Base-by-base conservation (phyloP, 805 yeast species). In the Myxozyma nipponensis region DNA sequence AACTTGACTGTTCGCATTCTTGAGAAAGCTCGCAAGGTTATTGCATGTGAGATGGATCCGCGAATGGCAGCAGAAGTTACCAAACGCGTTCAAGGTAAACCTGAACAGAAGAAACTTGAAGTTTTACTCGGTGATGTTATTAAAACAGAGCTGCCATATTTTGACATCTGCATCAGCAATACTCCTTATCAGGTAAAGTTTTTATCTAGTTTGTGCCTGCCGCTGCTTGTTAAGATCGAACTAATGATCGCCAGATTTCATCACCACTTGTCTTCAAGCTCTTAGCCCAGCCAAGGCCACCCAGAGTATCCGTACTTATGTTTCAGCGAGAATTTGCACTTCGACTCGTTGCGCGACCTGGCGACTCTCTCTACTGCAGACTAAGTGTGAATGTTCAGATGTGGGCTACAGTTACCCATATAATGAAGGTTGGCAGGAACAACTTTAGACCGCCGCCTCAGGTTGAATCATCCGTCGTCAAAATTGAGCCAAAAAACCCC, bases 371-470 rank as follows among this genome's bases (percentile, higher is more conserved):
- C 36, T 93, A 91, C 72, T 89, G 96, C 69, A 79, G 98, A 63
- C 75, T 93, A 47, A 84, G 95, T 28, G 98, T 96, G 26, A 93
- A 93, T 65, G 98, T 93, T 1, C 98, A 93, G 66, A 91, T 93
- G 98, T 93, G 98, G 97, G 96, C 97, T n/a, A 87, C 87, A 58
- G 97, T 93, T 15, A 89, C 95, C 5, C 98, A 93, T 67, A 86
- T 93, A 47, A 93, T 93, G 98, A 93, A 93, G 69, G 98, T 93
- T 26, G 98, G 98, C 22, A 85, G 82, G 66, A 93, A 93, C 66
- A 93, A 93, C 65, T 93, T 93, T 74, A 77, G 96, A 62, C 98
- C 98, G 22, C 98, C 98, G 9, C 98, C 98, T 51, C 90, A 93
- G 68, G 98, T 93, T 50, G 98, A 93, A 68, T 89, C 97, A 0